Evolutionary conservation across 208 protist genomes (phyloP), one percentile per base, ranked within the genome.

Genomic region (Porcisia deanei): DNA sequence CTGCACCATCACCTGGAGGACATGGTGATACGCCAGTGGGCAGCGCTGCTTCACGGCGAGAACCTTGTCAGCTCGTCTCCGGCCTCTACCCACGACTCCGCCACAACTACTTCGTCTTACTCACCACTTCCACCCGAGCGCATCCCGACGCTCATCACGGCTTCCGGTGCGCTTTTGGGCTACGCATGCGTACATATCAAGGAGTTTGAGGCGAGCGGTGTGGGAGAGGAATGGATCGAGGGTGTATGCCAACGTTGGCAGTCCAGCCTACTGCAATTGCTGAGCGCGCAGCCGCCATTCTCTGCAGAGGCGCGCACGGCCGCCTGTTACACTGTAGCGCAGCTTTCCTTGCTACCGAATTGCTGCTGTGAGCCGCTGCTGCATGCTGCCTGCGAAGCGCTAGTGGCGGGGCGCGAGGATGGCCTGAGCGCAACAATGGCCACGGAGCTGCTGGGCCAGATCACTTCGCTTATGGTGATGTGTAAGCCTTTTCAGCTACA

Each of bases 281-380:
- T 94, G 25, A 20, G 53, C 2, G 82, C 86, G 4, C 76, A 88
- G 12, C 88, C 88, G 20, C 83, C 88, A 9, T 87, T 86, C 66
- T 30, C 85, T 16, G 74, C 68, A 47, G 73, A 77, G 63, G 76
- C 88, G 20, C 47, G 82, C 61, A 63, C 68, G 47, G 71, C 84
- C 7, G 83, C 80, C 53, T 88, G 79, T 70, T 92, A 85, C 84
- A 79, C 79, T 37, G 73, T 83, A 34, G 88, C 86, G 20, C 88
- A 88, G 64, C 58, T 89, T 25, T 75, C 79, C 14, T 67, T 88
- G 34, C 71, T 82, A 25, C 71, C 70, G 1, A 67, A 37, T 3
- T 74, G 77, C 55, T 75, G 77, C 71, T 80, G 72, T 45, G 54
- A 65, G 16, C 45, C 58, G 34, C 67, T 93, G 49, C 43, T 91